phyloP scores from a whole-genome alignment of 345 rosid species.

The Erodium maritimum region DNA sequence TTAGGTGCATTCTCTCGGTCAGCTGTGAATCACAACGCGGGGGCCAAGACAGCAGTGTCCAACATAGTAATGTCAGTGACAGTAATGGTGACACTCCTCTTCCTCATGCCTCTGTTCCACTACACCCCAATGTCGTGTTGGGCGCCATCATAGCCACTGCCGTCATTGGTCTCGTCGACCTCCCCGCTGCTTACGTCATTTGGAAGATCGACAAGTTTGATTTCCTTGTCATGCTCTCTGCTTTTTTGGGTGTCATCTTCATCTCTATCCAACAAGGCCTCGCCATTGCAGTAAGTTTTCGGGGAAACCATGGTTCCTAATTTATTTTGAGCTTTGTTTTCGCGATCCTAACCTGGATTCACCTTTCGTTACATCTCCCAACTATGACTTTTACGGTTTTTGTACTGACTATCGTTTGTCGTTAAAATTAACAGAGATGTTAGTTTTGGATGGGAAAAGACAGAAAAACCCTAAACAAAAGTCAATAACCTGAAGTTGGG shows the following conservation, averaged over 20 bases:
- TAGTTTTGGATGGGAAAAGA: too few species aligned
- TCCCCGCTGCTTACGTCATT: slow-evolving; percentile 60
- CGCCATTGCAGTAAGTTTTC: slow-evolving; percentile 66
- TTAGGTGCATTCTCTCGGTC: slow-evolving; percentile 91
- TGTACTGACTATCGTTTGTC: neutral
- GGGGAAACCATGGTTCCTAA: too few species aligned
- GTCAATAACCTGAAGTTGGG: too few species aligned
- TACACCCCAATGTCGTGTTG: slow-evolving; percentile 89
- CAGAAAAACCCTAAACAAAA: too few species aligned
- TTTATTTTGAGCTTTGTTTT: too few species aligned
- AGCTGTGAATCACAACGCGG: slow-evolving; percentile 90
- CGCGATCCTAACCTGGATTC: too few species aligned
- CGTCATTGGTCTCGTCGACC: slow-evolving; percentile 80
- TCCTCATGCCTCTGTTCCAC: slow-evolving; percentile 86
- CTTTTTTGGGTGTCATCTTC: slow-evolving; percentile 75
- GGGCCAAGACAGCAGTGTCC: slow-evolving; percentile 86
- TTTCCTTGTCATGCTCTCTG: slow-evolving; percentile 66
- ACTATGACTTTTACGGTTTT: too few species aligned
- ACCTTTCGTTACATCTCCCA: too few species aligned
- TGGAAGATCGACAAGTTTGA: slow-evolving; percentile 93
- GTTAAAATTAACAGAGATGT: too few species aligned
- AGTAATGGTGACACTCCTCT: slow-evolving; percentile 83
- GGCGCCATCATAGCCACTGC: slow-evolving; percentile 92
- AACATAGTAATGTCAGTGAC: slow-evolving; percentile 86
- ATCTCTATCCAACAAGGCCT: slow-evolving; percentile 79